Base-by-base conservation (phyloP, 306 rosid genomes). In the Prunus armeniaca region DNA sequence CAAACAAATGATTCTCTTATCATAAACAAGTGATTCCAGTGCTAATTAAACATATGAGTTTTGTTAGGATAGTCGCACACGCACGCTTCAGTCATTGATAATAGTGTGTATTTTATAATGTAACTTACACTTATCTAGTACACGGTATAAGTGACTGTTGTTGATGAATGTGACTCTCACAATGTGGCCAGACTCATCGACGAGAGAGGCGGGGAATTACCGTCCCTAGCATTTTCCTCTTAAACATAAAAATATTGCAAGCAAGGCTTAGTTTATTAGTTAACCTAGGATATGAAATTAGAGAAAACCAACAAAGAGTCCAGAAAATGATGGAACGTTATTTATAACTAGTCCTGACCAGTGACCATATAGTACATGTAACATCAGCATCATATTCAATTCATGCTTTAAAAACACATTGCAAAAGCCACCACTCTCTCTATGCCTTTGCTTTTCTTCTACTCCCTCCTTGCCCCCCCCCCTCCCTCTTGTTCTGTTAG, bases 391-490 rank as follows among this genome's bases (percentile, higher is more conserved):
- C 64, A 27, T 27, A 55, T 67, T 58, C 20, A 4, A 63, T 67
- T 74, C 72, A 68, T 64, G 76, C 14, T 46, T 18, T 0, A 41
- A 77, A 70, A 61, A 34, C 47, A 32, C 13, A 64, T 5, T 10
- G 27, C 2, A 20, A 4, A 22, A 7, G 22, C 17, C 55, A 25
- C 28, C 57, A 10, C 41, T 25, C 8, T 18, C 8, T 3, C 67
- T 19, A 45, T 30, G 34, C 47, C 76, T 22, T 87, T 82, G 86
- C 98, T 90, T 91, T 86, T 94, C 93, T 93, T 91, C 87, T 78
- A 90, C 93, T 89, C 83, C 84, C 58, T 38, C 67, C 19, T 80
- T 56, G 43, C 41, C 15, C 5, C 47, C 30, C 15, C 5, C 47
- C 30, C 78, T 80, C 75, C 52, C 78, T 78, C 75, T 71, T 71